Conservation (phyloP, 352 stramenopile genomes). For the Thraustochytrium striatum region DNA sequence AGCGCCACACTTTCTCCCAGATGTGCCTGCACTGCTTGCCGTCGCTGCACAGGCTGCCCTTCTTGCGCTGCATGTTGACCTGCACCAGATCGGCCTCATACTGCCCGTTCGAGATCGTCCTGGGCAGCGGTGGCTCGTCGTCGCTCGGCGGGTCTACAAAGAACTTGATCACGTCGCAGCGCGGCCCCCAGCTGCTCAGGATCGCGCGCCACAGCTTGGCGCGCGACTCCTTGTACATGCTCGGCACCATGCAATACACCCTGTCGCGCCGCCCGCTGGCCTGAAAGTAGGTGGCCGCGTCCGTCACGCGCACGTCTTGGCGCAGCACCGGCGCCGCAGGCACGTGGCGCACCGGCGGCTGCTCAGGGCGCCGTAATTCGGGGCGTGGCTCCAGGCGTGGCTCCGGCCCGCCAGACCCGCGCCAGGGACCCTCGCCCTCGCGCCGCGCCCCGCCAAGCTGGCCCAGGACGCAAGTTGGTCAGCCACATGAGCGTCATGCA, state of each 20-base stretch:
- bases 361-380: too few relatives aligned
- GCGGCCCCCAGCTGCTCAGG: slow-evolving; percentile 4
- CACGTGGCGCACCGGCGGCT: too few relatives aligned
- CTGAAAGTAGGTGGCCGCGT: not conserved
- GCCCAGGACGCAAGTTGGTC: too few relatives aligned
- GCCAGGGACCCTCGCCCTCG: too few relatives aligned
- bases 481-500: too few relatives aligned
- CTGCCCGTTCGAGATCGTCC: not conserved
- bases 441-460: too few relatives aligned
- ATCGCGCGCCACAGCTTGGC: slow-evolving; percentile 14
- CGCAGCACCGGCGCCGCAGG: too few relatives aligned
- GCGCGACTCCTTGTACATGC: slow-evolving; percentile 6
- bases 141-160: slow-evolving; percentile 33
- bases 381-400: too few relatives aligned
- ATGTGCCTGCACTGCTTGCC: slow-evolving; percentile 33
- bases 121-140: slow-evolving; percentile 3
- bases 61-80: slow-evolving; percentile 26
- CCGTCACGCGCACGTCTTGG: not conserved
- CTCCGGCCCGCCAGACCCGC: too few relatives aligned
- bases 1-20: slow-evolving; percentile 49
- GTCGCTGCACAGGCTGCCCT: not conserved
- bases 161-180: slow-evolving; percentile 46
- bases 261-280: not conserved
- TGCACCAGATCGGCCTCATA: slow-evolving; percentile 22
- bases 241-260: slow-evolving; percentile 48